Evolutionary conservation across 2,329 filamentous ascomycete species (phyloP), one percentile per base, ranked within the genome.

Genomic region (Emmonsia crescens): DNA sequence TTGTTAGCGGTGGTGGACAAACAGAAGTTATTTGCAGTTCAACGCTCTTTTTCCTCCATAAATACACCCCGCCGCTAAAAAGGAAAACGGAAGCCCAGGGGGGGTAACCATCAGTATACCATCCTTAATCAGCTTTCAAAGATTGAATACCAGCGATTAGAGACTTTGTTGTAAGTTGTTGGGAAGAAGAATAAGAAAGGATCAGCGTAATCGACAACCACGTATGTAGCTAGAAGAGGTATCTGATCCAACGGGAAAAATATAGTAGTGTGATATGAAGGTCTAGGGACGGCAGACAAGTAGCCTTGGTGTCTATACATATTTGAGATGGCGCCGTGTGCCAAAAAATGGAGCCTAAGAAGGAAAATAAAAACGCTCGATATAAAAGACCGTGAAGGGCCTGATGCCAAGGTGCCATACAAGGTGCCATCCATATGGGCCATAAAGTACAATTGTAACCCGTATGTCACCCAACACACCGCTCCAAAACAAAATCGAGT

Each of bases 281-380:
- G 56, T 64, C 63, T 46, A 60, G 64, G 65, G 65, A 64, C 48
- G 64, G 65, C 52, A 21, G 27, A 19, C 24, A 36, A 64, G 55
- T 63, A 59, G 61, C 61, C 59, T 61, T 64, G 64, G 62, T 66
- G 63, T 61, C 62, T 61, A 65, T 68, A 69, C 64, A 64, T 66
- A 61, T 63, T 62, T 63, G 63, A 55, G 57, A 69, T 64, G 10
- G 57, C 57, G 57, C 57, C 44, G 24, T 36, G 59, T 65, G 64
- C 59, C 61, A 67, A 60, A 52, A 61, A 52, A 21, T 21, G 36
- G 14, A 62, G 24, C 33, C 56, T 33, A 49, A 33, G 61, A 52
- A 63, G 63, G 60, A 61, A 64, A 61, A 61, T 57, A 63, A 61
- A 61, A 59, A 62, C 55, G 38, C 38, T 46, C 19, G 55, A 31